Evolutionary conservation across 257 asterid genomes (phyloP).

Genomic region (Ocimum tenuiflorum): DNA sequence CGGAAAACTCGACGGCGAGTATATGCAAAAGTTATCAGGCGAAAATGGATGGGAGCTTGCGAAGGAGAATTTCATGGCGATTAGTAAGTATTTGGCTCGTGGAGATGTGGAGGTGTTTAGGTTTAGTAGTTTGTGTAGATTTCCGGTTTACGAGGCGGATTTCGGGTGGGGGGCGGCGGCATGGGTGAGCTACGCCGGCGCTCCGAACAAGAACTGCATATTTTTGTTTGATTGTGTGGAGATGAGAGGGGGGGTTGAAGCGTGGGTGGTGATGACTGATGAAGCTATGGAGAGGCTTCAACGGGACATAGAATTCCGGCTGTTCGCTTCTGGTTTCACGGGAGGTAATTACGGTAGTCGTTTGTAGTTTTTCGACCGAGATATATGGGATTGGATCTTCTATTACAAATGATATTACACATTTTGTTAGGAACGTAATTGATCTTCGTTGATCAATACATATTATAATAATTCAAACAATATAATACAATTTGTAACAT

Average conservation of each 20-base stretch:
- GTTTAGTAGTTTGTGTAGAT: conserved; percentile 42
- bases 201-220: conserved; percentile 13
- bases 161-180: conserved; percentile 64
- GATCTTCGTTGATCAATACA: no score
- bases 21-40: conserved; percentile 19
- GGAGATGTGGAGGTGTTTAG: conserved; percentile 25
- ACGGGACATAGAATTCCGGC: conserved; percentile 6
- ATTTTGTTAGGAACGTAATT: no score
- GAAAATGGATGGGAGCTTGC: conserved; percentile 37
- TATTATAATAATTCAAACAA: no score
- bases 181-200: conserved; percentile 34
- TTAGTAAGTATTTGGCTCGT: neutral
- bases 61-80: conserved; percentile 32
- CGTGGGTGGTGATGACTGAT: conserved; percentile 33
- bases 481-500: no score
- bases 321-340: no score
- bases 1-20: conserved; percentile 22
- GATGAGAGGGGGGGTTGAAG: conserved; percentile 37
- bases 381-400: no score
- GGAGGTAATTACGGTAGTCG: no score
- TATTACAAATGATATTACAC: no score
- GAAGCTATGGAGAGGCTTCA: conserved; percentile 30
- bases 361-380: no score
- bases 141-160: conserved; percentile 32
- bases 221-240: conserved; percentile 23